Evolutionary conservation across 352 stramenopile genomes (phyloP).

Genomic region (Globisporangium alternatum): DNA sequence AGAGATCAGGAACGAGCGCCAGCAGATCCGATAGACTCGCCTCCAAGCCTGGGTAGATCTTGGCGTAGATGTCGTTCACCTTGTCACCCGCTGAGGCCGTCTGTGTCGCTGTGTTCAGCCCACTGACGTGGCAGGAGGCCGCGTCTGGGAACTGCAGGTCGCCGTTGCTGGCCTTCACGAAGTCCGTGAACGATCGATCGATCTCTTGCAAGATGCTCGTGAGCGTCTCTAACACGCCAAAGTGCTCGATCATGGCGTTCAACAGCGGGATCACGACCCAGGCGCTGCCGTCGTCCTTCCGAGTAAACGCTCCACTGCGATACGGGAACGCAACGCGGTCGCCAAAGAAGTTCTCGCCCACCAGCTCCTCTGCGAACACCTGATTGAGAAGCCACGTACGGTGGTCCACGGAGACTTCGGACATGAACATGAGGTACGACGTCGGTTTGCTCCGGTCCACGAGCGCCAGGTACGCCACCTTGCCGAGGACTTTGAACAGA

Average conservation of each 20-base stretch:
- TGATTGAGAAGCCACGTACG: constrained; percentile 34
- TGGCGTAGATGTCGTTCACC: constrained; percentile 30
- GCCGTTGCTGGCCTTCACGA: constrained; percentile 29
- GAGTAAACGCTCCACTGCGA: constrained; percentile 28
- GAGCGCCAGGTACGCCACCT: constrained; percentile 36
- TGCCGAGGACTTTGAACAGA: constrained; percentile 43
- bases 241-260: constrained; percentile 26
- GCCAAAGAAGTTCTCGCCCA: constrained; percentile 33
- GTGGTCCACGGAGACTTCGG: constrained; percentile 27
- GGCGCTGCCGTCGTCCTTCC: constrained; percentile 42
- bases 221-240: constrained; percentile 21
- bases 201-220: constrained; percentile 24
- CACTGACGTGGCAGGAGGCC: constrained; percentile 28
- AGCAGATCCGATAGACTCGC: constrained; percentile 25
- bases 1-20: constrained; percentile 19
- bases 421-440: constrained; percentile 52
- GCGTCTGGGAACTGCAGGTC: constrained; percentile 42
- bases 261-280: constrained; percentile 39
- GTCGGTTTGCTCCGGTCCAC: constrained; percentile 29
- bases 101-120: constrained; percentile 3
- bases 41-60: constrained; percentile 33
- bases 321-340: constrained; percentile 32
- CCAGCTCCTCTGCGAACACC: constrained; percentile 28
- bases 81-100: constrained; percentile 17
- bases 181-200: constrained; percentile 26